Evolutionary conservation across 192 early-diverging fungal species (phyloP).

Genomic region (Coemansia sp.): DNA sequence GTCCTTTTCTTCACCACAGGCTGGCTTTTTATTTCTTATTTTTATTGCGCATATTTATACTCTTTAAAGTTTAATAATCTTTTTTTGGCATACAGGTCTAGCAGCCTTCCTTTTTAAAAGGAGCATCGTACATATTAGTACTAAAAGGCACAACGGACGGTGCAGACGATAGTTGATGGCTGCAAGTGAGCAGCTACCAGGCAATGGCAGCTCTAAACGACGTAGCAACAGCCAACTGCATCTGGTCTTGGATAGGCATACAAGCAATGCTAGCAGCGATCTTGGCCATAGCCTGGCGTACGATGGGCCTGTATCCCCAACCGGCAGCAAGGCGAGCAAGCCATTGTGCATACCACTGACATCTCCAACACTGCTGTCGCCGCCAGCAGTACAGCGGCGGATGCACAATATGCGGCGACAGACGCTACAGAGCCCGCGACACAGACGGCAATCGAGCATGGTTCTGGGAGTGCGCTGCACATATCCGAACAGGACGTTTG

Average conservation of each 20-base stretch:
- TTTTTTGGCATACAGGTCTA: no score
- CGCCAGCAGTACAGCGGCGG: slow-evolving; percentile 3
- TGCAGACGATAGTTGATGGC: background rate
- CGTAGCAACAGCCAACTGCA: slow-evolving; percentile 2
- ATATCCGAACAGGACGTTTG: background rate
- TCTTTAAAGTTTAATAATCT: no score
- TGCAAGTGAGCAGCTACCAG: slow-evolving; percentile 8
- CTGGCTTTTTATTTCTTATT: background rate
- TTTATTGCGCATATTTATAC: no score
- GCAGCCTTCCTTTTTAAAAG: no score
- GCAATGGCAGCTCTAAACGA: background rate
- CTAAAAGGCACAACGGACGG: background rate
- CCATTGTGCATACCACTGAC: slow-evolving; percentile 14
- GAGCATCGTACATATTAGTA: no score
- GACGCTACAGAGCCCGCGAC: slow-evolving; percentile 1
- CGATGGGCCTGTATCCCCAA: background rate
- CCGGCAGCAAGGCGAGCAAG: background rate
- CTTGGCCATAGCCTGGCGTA: background rate
- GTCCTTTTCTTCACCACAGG: background rate
- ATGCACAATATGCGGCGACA: slow-evolving; percentile 1
- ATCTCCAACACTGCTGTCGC: slow-evolving; percentile 29
- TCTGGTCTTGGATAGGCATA: background rate
- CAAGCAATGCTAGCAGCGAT: background rate
- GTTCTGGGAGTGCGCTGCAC: background rate
- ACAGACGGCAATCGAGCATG: slow-evolving; percentile 1